Evolutionary conservation across 2,329 filamentous ascomycete species (phyloP).

Genomic region (Aspergillus fischeri): DNA sequence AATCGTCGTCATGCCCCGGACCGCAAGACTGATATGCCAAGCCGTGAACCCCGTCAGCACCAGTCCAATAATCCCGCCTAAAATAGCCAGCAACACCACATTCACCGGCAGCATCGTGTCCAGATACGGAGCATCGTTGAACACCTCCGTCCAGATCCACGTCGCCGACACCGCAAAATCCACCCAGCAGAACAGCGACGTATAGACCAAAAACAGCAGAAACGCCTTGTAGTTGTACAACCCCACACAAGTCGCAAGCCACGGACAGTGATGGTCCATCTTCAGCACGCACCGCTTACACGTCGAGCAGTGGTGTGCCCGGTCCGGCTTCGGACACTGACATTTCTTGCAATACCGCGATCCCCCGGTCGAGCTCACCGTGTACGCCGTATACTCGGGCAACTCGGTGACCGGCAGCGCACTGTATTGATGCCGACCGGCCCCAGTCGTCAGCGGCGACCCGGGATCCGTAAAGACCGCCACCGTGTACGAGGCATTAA

Average conservation of each 20-base stretch:
- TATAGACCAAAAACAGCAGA: conserved; percentile 85
- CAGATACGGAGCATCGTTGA: conserved; percentile 64
- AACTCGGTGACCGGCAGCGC: conserved; percentile 71
- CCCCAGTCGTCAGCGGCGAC: conserved; percentile 47
- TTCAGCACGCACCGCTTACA: conserved; percentile 93
- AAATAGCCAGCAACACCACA: conserved; percentile 79
- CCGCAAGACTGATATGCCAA: conserved; percentile 84
- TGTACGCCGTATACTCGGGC: conserved; percentile 67
- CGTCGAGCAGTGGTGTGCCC: conserved; percentile 93
- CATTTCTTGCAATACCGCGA: conserved; percentile 96
- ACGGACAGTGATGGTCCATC: conserved; percentile 99
- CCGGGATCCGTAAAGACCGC: conserved; percentile 93
- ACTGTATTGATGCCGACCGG: conserved; percentile 56
- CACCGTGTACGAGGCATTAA: conserved; percentile 85
- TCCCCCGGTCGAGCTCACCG: conserved; percentile 86
- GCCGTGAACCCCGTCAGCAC: conserved; percentile 83
- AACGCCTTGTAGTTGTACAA: conserved; percentile 95
- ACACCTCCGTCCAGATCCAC: conserved; percentile 84
- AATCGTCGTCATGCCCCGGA: conserved; percentile 83
- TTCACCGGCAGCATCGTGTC: conserved; percentile 83
- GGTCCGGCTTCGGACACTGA: conserved; percentile 88
- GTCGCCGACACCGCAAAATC: conserved; percentile 70
- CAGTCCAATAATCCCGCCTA: conserved; percentile 85
- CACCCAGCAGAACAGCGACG: conserved; percentile 77
- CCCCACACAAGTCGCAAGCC: conserved; percentile 93